These are phyloP conservation scores for Hygrophorus pudorinus DNA, from an alignment of 768 basidiomycete species.

Conservation along the genomic window DNA sequence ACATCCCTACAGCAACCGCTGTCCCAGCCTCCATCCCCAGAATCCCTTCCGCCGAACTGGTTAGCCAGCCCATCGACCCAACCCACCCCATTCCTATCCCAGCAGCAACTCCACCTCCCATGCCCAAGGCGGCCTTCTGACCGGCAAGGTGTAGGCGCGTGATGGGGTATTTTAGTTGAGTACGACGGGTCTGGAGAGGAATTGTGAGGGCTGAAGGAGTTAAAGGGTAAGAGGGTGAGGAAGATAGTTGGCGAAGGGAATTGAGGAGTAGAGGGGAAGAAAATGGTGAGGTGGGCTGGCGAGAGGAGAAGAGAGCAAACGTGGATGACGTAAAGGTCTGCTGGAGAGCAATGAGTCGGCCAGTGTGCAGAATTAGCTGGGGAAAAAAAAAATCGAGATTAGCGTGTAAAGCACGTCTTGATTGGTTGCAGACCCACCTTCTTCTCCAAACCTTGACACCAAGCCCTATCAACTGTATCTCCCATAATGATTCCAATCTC, in stretches of 20 bases:
- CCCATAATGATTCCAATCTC: slow-evolving; percentile 31
- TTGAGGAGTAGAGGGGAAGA: slow-evolving; percentile 53
- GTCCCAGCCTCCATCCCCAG: slow-evolving; percentile 44
- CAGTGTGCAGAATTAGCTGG: slow-evolving; percentile 58
- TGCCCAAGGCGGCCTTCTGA: slow-evolving; percentile 44
- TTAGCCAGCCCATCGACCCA: slow-evolving; percentile 45
- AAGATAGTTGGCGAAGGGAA: slow-evolving; percentile 39
- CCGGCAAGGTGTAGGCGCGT: slow-evolving; percentile 52
- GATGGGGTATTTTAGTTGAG: slow-evolving; percentile 47
- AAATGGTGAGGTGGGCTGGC: slow-evolving; percentile 26
- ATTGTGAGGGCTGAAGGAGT: slow-evolving; percentile 33
- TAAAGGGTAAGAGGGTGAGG: slow-evolving; percentile 36
- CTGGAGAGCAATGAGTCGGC: slow-evolving; percentile 43
- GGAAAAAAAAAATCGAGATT: not conserved
- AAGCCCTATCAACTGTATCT: slow-evolving; percentile 26
- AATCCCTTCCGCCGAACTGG: slow-evolving; percentile 27
- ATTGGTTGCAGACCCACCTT: slow-evolving; percentile 24
- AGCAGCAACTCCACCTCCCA: slow-evolving; percentile 35
- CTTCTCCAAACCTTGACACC: slow-evolving; percentile 40
- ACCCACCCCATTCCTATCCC: slow-evolving; percentile 51
- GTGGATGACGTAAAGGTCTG: slow-evolving; percentile 29
- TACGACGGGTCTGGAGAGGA: slow-evolving; percentile 42
- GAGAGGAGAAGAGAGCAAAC: slow-evolving; percentile 28
- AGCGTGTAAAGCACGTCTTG: not conserved
- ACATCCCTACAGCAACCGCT: slow-evolving; percentile 46